A percentile compares a stretch with the other conserved stretches of the same genome.
phyloP scores from a whole-genome alignment of 441 rosid genomes.

The Gossypium schwendimanii region DNA sequence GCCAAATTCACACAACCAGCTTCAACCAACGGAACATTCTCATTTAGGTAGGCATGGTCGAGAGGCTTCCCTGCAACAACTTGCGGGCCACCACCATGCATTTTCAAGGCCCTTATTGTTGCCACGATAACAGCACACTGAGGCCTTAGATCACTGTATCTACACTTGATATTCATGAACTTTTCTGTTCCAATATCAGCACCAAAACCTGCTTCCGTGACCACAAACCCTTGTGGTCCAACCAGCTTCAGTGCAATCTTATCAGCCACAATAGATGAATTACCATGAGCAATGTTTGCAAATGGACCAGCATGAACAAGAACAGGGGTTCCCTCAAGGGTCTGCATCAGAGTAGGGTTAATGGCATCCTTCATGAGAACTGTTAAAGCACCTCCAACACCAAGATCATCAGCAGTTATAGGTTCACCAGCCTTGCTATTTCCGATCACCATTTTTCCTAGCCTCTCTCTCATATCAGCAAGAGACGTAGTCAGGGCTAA shows the following conservation, averaged over 20 bases:
- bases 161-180: constrained; percentile 92
- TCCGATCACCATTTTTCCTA: constrained; percentile 92
- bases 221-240: constrained; percentile 88
- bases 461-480: constrained; percentile 96
- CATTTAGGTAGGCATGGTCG: constrained; percentile 70
- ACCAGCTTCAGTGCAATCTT: constrained; percentile 89
- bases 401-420: constrained; percentile 91
- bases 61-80: constrained; percentile 97
- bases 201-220: constrained; percentile 98
- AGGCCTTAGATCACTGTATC: constrained; percentile 78
- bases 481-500: constrained; percentile 91
- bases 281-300: constrained; percentile 97
- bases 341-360: constrained; percentile 93
- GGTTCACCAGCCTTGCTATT: constrained; percentile 92
- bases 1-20: constrained; percentile 91
- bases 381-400: constrained; percentile 91
- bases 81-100: constrained; percentile 97
- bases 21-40: constrained; percentile 82
- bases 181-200: constrained; percentile 97
- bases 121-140: constrained; percentile 94
- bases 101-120: constrained; percentile 89
- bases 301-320: constrained; percentile 98
- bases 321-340: constrained; percentile 96
- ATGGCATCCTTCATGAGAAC: constrained; percentile 96
- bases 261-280: constrained; percentile 96